These are phyloP conservation scores for Glycyrrhiza uralensis DNA, from an alignment of 306 rosid genomes.

Conservation along the genomic window DNA sequence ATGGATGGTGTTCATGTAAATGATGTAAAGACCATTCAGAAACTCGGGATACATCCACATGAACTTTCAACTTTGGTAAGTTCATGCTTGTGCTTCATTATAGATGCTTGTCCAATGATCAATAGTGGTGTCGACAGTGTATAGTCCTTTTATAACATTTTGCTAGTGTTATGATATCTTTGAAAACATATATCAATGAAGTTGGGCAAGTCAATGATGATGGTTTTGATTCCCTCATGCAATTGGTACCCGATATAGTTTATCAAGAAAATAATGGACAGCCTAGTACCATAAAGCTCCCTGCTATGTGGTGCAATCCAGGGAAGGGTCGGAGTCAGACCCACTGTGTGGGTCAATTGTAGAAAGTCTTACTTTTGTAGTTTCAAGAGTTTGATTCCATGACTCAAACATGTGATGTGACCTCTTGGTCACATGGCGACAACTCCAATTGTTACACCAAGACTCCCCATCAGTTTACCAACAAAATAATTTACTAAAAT, in stretches of 20 bases:
- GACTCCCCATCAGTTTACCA: background rate
- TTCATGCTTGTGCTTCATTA: conserved; percentile 20
- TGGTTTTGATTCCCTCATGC: conserved; percentile 7
- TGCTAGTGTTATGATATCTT: background rate
- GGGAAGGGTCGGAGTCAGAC: background rate
- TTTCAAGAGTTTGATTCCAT: background rate
- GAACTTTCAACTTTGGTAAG: conserved; percentile 90
- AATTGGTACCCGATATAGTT: background rate
- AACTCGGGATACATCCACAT: conserved; percentile 65
- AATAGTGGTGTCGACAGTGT: conserved; percentile 7
- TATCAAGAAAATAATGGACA: background rate
- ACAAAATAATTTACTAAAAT: conserved; percentile 22
- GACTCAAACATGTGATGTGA: conserved; percentile 11
- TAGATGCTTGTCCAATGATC: background rate
- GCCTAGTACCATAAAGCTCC: background rate
- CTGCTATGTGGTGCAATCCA: background rate
- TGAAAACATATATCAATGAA: background rate
- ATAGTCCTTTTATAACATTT: background rate
- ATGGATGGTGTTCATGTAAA: conserved; percentile 81
- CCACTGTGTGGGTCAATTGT: background rate
- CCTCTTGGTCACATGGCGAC: background rate
- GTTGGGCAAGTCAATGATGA: conserved; percentile 1
- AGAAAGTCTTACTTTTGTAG: background rate
- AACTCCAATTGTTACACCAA: background rate
- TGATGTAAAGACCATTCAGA: conserved; percentile 63